Evolutionary conservation across 2,329 filamentous ascomycete genomes (phyloP).

Genomic region (Fusarium subtropicale): DNA sequence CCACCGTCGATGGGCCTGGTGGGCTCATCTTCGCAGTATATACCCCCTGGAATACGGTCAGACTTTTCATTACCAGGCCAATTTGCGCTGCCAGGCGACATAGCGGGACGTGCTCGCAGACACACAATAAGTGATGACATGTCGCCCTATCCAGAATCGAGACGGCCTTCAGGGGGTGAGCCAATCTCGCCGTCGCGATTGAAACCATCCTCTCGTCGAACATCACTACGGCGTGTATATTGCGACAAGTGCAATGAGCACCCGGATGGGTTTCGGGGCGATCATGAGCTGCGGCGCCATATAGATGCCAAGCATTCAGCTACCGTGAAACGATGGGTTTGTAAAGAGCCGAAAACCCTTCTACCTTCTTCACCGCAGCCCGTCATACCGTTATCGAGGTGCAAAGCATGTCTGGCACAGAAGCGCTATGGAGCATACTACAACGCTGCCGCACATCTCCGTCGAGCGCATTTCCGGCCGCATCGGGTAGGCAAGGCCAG

Average conservation of each 20-base stretch:
- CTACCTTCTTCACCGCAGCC: conserved; percentile 57
- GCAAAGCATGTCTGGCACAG: conserved; percentile 67
- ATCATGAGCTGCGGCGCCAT: conserved; percentile 84
- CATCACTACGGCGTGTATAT: conserved; percentile 76
- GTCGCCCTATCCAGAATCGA: conserved; percentile 33
- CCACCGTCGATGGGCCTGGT: conserved; percentile 18
- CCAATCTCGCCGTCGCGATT: conserved; percentile 54
- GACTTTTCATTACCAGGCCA: conserved; percentile 33
- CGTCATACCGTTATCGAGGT: conserved; percentile 64
- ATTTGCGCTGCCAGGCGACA: conserved; percentile 23
- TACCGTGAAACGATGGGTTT: conserved; percentile 67
- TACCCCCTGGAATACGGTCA: conserved; percentile 19
- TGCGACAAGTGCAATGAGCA: conserved; percentile 85
- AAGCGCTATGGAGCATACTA: conserved; percentile 71
- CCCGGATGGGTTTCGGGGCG: conserved; percentile 88
- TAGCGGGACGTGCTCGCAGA: conserved; percentile 36
- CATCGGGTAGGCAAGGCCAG: conserved; percentile 67
- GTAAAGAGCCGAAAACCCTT: conserved; percentile 61
- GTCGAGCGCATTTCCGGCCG: conserved; percentile 68
- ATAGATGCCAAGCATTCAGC: conserved; percentile 68
- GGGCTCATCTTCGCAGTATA: conserved; percentile 34
- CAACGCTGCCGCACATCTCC: conserved; percentile 68
- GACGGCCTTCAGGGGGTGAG: conserved; percentile 54
- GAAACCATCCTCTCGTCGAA: conserved; percentile 61
- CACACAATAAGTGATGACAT: conserved; percentile 45